Conservation (phyloP, 73 alveolate species). For the Tetrahymena elliotti region DNA sequence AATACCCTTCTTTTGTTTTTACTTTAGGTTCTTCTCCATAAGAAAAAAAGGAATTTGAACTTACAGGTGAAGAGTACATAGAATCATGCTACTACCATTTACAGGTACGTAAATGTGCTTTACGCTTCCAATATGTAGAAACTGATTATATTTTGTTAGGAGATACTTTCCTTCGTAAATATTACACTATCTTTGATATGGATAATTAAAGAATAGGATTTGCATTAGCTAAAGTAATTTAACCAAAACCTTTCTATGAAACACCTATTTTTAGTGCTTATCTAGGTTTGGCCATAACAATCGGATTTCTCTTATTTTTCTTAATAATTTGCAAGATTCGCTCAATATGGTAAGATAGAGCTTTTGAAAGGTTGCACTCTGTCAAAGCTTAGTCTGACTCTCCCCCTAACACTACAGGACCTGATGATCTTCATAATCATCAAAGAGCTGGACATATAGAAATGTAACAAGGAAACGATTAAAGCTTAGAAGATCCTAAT, state of each 20-base stretch:
- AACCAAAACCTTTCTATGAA: not conserved
- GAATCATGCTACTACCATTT: not conserved
- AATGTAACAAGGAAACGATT: not conserved
- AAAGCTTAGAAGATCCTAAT: not conserved
- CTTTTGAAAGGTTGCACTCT: not conserved
- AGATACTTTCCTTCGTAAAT: slow-evolving; percentile 76
- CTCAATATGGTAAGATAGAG: not conserved
- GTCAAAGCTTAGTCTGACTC: not conserved
- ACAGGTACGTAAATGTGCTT: not conserved
- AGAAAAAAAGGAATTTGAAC: not conserved
- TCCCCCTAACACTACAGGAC: not conserved
- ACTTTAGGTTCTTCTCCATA: not conserved
- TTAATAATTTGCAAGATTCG: not conserved
- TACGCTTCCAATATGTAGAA: not conserved
- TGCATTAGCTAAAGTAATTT: slow-evolving; percentile 10
- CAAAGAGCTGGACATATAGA: not conserved
- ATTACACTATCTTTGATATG: slow-evolving; percentile 69
- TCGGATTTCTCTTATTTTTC: not conserved
- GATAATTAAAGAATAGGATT: slow-evolving; percentile 63
- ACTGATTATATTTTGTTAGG: slow-evolving; percentile 68
- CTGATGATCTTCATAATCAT: not conserved
- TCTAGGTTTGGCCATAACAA: not conserved
- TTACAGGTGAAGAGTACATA: not conserved
- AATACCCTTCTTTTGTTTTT: not conserved
- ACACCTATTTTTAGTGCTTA: not conserved